A percentile compares a stretch with the other conserved stretches of the same genome.
Conservation (phyloP, 352 stramenopile species). For the Pythium phragmitis region DNA sequence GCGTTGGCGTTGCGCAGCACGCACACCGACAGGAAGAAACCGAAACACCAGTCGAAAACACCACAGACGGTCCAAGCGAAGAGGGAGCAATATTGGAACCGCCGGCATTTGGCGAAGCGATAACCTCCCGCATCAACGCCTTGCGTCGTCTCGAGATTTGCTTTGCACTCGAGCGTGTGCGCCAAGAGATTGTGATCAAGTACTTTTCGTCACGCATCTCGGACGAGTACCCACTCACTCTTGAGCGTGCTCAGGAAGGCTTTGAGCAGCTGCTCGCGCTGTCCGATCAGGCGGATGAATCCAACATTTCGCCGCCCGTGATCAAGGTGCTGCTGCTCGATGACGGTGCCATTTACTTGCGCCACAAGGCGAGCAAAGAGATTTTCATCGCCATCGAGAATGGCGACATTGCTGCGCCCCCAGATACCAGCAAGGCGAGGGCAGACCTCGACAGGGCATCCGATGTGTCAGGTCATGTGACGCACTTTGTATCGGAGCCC, state of each 20-base stretch:
- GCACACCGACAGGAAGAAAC: not conserved
- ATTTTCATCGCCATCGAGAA: constrained; percentile 36
- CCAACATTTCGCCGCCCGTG: constrained; percentile 19
- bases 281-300: constrained; percentile 1
- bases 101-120: constrained; percentile 3
- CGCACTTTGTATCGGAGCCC: constrained; percentile 60
- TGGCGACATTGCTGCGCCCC: not conserved
- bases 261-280: constrained; percentile 22
- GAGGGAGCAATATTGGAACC: constrained; percentile 10
- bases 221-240: constrained; percentile 37
- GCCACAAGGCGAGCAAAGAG: constrained; percentile 46
- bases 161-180: constrained; percentile 58
- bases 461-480: constrained; percentile 9
- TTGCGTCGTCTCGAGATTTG: constrained; percentile 51
- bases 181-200: constrained; percentile 53
- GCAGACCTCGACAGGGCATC: not conserved
- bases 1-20: constrained; percentile 16
- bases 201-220: constrained; percentile 26
- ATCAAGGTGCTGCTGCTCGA: constrained; percentile 44
- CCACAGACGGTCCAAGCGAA: not conserved
- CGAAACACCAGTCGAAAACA: not conserved
- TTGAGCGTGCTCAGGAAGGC: constrained; percentile 29
- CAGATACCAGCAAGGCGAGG: not conserved
- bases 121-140: constrained; percentile 33
- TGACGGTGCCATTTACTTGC: constrained; percentile 38